phyloP scores from a whole-genome alignment of 176 grass and related monocot species.

The Musa beccarii region DNA sequence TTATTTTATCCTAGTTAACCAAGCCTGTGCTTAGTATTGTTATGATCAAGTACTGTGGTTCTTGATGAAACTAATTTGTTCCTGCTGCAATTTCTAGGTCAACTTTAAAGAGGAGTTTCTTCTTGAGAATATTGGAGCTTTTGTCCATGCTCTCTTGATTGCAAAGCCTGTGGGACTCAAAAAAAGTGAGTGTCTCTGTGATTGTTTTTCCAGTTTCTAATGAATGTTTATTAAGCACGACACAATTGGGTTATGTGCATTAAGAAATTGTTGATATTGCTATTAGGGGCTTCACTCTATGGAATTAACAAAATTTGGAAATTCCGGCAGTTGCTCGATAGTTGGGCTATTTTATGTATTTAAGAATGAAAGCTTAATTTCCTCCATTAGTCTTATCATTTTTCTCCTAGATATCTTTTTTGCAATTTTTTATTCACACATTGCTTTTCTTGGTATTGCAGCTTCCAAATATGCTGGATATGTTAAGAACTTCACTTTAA shows the following conservation, averaged over 20 bases:
- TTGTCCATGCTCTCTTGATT: slow-evolving; percentile 87
- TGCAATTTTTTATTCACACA: slow-evolving; percentile 5
- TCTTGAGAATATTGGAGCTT: slow-evolving; percentile 93
- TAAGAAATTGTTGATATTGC: background rate
- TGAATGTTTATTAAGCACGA: background rate
- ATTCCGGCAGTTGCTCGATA: too few species aligned
- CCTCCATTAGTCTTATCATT: too few species aligned
- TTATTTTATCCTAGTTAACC: too few species aligned
- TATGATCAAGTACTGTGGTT: too few species aligned
- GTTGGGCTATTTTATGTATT: too few species aligned
- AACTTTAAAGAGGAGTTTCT: slow-evolving; percentile 86
- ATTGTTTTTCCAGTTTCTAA: slow-evolving; percentile 8
- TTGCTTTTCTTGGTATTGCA: slow-evolving; percentile 33
- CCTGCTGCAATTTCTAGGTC: slow-evolving; percentile 39
- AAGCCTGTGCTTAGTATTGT: too few species aligned
- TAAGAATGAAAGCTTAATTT: background rate
- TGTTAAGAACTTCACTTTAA: slow-evolving; percentile 89
- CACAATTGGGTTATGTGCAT: background rate
- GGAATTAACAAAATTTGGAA: too few species aligned
- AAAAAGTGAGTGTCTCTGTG: slow-evolving; percentile 61
- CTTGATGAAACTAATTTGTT: too few species aligned
- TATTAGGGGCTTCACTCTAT: too few species aligned
- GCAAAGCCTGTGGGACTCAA: slow-evolving; percentile 87
- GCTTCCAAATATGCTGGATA: slow-evolving; percentile 98
- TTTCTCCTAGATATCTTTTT: background rate